A percentile compares a stretch with the other conserved stretches of the same genome.
These are phyloP conservation scores for Tylopilus intermedius DNA, from an alignment of 768 basidiomycete species.

Conservation along the genomic window DNA sequence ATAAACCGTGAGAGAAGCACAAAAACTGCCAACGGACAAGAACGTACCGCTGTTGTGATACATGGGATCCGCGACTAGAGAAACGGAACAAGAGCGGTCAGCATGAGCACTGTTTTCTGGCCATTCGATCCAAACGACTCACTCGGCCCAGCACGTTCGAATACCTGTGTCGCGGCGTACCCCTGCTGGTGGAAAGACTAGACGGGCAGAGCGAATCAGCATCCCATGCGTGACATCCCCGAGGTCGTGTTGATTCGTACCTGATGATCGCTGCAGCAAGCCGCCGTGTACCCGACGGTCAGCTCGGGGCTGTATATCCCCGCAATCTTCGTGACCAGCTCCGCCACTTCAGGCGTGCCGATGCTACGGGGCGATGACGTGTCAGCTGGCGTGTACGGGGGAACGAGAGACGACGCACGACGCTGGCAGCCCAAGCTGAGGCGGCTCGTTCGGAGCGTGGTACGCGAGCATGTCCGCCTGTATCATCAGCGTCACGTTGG, in stretches of 20 bases:
- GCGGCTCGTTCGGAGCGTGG: slow-evolving; percentile 69
- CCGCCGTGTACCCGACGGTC: slow-evolving; percentile 62
- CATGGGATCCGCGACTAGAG: slow-evolving; percentile 77
- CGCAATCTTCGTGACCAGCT: slow-evolving; percentile 72
- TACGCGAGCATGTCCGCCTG: slow-evolving; percentile 94
- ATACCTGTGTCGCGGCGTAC: slow-evolving; percentile 82
- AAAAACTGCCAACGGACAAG: background rate
- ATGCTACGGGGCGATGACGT: slow-evolving; percentile 43
- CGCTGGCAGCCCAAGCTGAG: slow-evolving; percentile 78
- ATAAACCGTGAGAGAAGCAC: background rate
- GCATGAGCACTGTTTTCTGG: background rate
- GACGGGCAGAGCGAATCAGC: background rate
- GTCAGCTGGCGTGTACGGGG: background rate
- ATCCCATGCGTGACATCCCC: background rate
- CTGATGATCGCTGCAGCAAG: slow-evolving; percentile 92
- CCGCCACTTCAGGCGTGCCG: slow-evolving; percentile 69
- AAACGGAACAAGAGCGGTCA: background rate
- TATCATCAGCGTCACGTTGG: slow-evolving; percentile 76
- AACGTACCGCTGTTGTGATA: slow-evolving; percentile 74
- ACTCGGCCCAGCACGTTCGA: slow-evolving; percentile 80
- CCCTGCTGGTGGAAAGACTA: slow-evolving; percentile 80
- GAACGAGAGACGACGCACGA: slow-evolving; percentile 38
- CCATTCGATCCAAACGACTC: slow-evolving; percentile 10
- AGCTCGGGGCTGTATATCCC: slow-evolving; percentile 79
- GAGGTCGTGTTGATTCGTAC: slow-evolving; percentile 28